Conservation (phyloP, 768 basidiomycete species). For the Tricholomella constricta region DNA sequence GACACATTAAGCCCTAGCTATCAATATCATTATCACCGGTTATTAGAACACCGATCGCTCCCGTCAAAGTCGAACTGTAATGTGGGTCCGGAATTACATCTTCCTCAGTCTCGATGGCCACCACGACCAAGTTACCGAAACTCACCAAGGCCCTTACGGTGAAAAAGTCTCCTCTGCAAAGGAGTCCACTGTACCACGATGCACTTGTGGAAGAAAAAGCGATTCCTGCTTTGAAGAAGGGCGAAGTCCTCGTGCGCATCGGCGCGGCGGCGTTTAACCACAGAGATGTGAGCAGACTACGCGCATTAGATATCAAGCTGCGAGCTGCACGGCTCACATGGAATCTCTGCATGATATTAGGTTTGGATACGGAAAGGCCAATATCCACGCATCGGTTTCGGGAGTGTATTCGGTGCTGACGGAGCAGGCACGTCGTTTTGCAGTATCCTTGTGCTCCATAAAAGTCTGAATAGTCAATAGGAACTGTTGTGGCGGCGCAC, state of each 20-base stretch:
- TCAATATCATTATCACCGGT: too few species aligned
- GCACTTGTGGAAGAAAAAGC: slow-evolving; percentile 51
- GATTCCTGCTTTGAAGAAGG: slow-evolving; percentile 51
- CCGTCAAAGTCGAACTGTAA: not conserved
- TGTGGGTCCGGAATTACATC: not conserved
- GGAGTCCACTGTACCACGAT: slow-evolving; percentile 55
- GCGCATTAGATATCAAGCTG: not conserved
- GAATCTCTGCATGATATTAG: slow-evolving; percentile 35
- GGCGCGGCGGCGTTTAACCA: slow-evolving; percentile 77
- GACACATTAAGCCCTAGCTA: too few species aligned
- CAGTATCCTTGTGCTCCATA: not conserved
- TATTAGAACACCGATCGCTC: not conserved
- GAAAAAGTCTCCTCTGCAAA: slow-evolving; percentile 38
- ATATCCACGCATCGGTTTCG: slow-evolving; percentile 65
- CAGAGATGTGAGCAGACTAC: slow-evolving; percentile 57
- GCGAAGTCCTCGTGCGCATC: slow-evolving; percentile 68
- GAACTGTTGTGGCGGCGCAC: slow-evolving; percentile 61
- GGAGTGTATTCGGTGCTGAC: slow-evolving; percentile 67
- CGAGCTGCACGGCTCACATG: not conserved
- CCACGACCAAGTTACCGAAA: slow-evolving; percentile 33
- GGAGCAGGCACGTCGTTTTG: slow-evolving; percentile 58
- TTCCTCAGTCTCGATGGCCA: slow-evolving; percentile 1
- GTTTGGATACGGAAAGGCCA: slow-evolving; percentile 72
- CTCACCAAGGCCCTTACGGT: slow-evolving; percentile 52
- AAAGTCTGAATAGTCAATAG: slow-evolving; percentile 35